Conservation (phyloP, 345 rosid species). For the Hevea brasiliensis region DNA sequence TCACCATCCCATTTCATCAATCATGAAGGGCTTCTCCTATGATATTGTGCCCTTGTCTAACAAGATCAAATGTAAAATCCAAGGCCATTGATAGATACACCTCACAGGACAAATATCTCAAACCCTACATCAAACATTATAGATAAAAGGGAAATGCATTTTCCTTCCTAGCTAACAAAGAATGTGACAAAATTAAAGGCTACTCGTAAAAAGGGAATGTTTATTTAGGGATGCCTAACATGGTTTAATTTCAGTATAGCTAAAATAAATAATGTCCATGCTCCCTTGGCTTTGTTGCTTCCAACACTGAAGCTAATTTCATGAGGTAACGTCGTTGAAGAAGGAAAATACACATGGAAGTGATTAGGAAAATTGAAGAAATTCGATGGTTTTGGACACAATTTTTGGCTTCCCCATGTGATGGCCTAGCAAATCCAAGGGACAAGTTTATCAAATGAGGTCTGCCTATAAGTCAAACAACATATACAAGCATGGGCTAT, state of each 20-base stretch:
- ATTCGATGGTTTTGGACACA: slow-evolving; percentile 35
- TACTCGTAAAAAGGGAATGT: slow-evolving; percentile 21
- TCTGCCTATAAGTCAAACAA: slow-evolving; percentile 27
- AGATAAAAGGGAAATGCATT: background rate
- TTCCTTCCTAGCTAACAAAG: background rate
- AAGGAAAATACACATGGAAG: slow-evolving; percentile 33
- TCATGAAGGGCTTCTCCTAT: background rate
- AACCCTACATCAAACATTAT: background rate
- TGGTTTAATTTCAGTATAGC: too few relatives aligned
- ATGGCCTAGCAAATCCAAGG: slow-evolving; percentile 21
- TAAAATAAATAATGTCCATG: too few relatives aligned
- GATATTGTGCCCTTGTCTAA: background rate
- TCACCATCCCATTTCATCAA: slow-evolving; percentile 10
- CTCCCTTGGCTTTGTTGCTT: slow-evolving; percentile 1
- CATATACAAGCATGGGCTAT: slow-evolving; percentile 17
- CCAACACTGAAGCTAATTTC: slow-evolving; percentile 19
- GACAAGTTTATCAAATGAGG: slow-evolving; percentile 17
- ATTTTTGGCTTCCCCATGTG: slow-evolving; percentile 30
- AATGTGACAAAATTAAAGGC: background rate
- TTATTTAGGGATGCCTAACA: background rate
- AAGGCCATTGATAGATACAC: slow-evolving; percentile 10
- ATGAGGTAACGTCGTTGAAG: slow-evolving; percentile 39
- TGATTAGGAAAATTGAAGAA: background rate
- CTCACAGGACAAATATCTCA: background rate
- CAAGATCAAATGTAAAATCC: slow-evolving; percentile 9